A percentile compares a stretch with the other conserved stretches of the same genome.
These are phyloP conservation scores for Penicillium concentricum DNA, from an alignment of 2,329 filamentous ascomycete species.

Conservation along the genomic window DNA sequence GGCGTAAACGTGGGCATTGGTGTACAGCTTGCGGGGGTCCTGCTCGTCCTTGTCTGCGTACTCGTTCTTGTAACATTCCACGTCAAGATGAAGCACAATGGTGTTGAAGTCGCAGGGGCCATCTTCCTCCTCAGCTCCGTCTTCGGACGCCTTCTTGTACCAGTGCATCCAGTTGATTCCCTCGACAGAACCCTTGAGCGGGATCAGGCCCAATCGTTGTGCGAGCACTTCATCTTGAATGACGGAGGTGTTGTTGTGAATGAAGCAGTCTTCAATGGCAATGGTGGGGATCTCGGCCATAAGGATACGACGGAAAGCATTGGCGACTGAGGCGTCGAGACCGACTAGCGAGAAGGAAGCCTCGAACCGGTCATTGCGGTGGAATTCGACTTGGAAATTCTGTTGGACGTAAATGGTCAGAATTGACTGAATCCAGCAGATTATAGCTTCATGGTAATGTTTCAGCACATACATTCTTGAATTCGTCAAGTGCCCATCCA, in stretches of 20 bases:
- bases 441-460: neutral
- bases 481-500: constrained; percentile 72
- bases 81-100: constrained; percentile 71
- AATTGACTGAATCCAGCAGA: neutral
- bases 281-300: constrained; percentile 92
- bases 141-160: constrained; percentile 70
- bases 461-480: constrained; percentile 54
- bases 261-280: constrained; percentile 89
- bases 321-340: constrained; percentile 88
- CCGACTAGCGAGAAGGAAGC: constrained; percentile 88
- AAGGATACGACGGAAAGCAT: constrained; percentile 94
- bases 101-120: constrained; percentile 78
- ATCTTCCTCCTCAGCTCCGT: constrained; percentile 49
- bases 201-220: constrained; percentile 84
- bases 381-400: constrained; percentile 73
- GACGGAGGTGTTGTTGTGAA: constrained; percentile 95
- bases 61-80: constrained; percentile 76
- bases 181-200: constrained; percentile 74
- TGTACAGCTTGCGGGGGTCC: constrained; percentile 81
- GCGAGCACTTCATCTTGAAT: constrained; percentile 97
- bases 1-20: constrained; percentile 81
- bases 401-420: constrained; percentile 31
- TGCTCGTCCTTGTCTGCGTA: constrained; percentile 70
- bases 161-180: constrained; percentile 81
- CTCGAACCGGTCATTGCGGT: constrained; percentile 75